These are phyloP conservation scores for Sclerotinia glacialis DNA, from an alignment of 2,329 filamentous ascomycete species.

Conservation along the genomic window DNA sequence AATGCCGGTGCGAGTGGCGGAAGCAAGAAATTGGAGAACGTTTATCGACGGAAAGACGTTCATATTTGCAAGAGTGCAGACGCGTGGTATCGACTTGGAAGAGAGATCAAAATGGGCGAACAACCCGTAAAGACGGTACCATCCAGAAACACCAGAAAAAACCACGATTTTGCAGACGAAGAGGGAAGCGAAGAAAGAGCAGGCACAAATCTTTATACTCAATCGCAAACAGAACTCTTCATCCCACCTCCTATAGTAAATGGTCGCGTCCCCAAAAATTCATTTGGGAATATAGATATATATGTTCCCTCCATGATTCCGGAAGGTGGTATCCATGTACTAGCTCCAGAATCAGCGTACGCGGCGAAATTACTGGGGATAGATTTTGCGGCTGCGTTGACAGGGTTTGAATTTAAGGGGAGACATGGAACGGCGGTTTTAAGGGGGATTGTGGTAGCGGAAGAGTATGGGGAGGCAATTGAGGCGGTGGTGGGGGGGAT, in stretches of 20 bases:
- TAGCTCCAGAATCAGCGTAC: slow-evolving; percentile 57
- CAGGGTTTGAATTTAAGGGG: slow-evolving; percentile 84
- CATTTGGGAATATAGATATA: slow-evolving; percentile 89
- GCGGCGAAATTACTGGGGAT: slow-evolving; percentile 75
- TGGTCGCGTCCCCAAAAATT: slow-evolving; percentile 81
- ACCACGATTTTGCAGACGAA: slow-evolving; percentile 41
- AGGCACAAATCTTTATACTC: slow-evolving; percentile 58
- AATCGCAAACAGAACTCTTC: slow-evolving; percentile 70
- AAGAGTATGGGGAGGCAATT: slow-evolving; percentile 69
- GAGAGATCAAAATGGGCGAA: slow-evolving; percentile 73
- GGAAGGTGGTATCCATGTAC: slow-evolving; percentile 72
- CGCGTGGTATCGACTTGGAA: slow-evolving; percentile 86
- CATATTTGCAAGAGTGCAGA: slow-evolving; percentile 74
- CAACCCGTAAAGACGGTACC: slow-evolving; percentile 76
- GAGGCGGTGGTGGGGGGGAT: slow-evolving; percentile 66
- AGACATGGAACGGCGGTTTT: slow-evolving; percentile 82
- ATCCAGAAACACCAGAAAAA: slow-evolving; percentile 44
- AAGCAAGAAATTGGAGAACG: slow-evolving; percentile 59
- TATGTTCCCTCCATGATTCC: slow-evolving; percentile 94
- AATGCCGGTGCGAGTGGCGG: slow-evolving; percentile 43
- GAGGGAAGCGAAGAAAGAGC: slow-evolving; percentile 46
- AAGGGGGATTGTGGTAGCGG: slow-evolving; percentile 72
- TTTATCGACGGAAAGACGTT: slow-evolving; percentile 82
- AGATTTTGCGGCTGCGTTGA: slow-evolving; percentile 86
- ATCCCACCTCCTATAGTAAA: slow-evolving; percentile 70